Base-by-base conservation (phyloP, 257 asterid genomes). In the Solanum virginianum region DNA sequence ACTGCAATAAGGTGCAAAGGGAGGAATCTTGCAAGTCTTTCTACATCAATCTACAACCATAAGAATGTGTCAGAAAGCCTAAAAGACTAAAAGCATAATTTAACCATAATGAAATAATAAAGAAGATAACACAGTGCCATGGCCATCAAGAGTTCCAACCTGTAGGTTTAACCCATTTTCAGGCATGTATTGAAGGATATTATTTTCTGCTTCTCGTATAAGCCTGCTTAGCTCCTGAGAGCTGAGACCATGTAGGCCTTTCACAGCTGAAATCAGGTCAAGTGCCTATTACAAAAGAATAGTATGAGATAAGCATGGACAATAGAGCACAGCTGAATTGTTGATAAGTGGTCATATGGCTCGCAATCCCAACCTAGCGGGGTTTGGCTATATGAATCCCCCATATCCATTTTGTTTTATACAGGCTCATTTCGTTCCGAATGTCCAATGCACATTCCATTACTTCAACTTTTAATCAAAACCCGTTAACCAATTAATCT, bases 1-100 rank as follows among this genome's bases (percentile, higher is more conserved):
- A 91, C 97, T 66, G 99, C 91, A 86, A 95, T 92, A 68, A 97
- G 97, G 93, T 97, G 99, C 86, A 94, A 91, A 65, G 98, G 91
- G 80, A 97, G 98, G 91, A 90, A 86, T 88, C 97, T 92, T 36
- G 96, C 97, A 87, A 97, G 93, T 80, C 87, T 92, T 88, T 93
- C 98, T 88, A 91, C 89, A 72, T 93, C 98, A 89, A 95, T 92
- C 99, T 95, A 95, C 89, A 91, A 83, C 41, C 80, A 83, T 63
- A 85, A 86, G 60, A 85, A 53, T 75, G 80, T 65, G 55, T 85
- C 83, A 83, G 57, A 85, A 68, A 56, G 80, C 57, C 14, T 54
- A 45, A 77, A 75, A 66, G 83, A 65, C 75, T 84, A 75, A 9
- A 75, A 49, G 32, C 43, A 8, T 66, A 80, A 47, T 47, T 29